Base-by-base conservation (phyloP, 2,329 filamentous ascomycete genomes). In the Magnaporthales sp. region DNA sequence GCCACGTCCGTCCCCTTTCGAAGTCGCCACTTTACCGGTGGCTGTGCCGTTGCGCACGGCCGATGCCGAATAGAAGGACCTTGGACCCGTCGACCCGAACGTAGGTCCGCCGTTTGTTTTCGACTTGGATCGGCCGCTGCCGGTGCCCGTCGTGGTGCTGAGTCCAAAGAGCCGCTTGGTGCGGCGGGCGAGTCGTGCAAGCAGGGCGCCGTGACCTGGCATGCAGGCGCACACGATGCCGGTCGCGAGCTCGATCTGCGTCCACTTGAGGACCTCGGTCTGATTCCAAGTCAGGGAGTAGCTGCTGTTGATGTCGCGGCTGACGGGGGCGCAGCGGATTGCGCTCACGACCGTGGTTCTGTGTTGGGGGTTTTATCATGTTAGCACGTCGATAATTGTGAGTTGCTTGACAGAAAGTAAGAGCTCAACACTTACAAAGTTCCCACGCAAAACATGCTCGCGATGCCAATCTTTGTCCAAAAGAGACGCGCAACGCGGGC, bases 201-300 rank as follows among this genome's bases (percentile, higher is more conserved):
- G 62, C 11, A 74, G 46, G 13, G 71, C 69, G 5, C 72, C 70
- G 7, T 73, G 32, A 1, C 70, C 68, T 0, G 74, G 74, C 73
- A 75, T 72, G 68, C 72, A 75, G 6, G 72, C 70, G 67, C 72
- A 75, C 11, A 75, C 71, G 66, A 74, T 71, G 66, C 73, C 72
- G 11, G 73, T 68, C 64, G 70, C 71, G 63, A 74, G 72, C 67
- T 76, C 74, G 46, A 75, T 24, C 62, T 22, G 29, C 19, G 62
- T 63, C 62, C 62, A 63, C n/a, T 46, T n/a, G 19, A 63, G 29
- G 8, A 63, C 30, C 30, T 32, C 29, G 30, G 62, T 46, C 30
- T 63, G 62, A 22, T 63, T 38, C 62, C 62, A 63, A 30, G 27
- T 63, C n/a, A 63, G 62, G 8, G 30, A 32, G 62, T 63, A 38